Evolutionary conservation across 352 stramenopile genomes (phyloP), one percentile per base, ranked within the genome.

Genomic region (Phytophthora pini): DNA sequence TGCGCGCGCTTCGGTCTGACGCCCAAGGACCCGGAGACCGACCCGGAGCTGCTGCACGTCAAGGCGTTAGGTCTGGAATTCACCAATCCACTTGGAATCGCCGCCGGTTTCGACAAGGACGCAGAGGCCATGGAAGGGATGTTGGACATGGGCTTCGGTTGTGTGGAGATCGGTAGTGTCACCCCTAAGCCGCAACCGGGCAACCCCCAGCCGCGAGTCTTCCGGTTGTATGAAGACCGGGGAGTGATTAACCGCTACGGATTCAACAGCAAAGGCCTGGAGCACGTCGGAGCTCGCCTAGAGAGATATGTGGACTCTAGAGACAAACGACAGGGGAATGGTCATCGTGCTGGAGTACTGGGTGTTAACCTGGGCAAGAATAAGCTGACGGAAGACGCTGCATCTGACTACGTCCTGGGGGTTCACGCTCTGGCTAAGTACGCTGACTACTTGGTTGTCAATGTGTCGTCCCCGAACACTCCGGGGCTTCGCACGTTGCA

Each of bases 331-430:
- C 61, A 74, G 4, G 48, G 54, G 1, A 59, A 68, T 45, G 44
- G 76, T n/a, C 68, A 92, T 47, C 86, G 82, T 20, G 61, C 76
- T 10, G 94, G 94, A 15, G 72, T 98, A 6, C 63, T 99, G 4
- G 97, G 97, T 12, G 88, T 99, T 11, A 99, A 99, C 74, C 68
- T 99, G 41, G 97, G 97, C 55, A 99, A 99, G 80, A 99, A 99
- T 80, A 99, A 99, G 70, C 76, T 80, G 20, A 90, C 85, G 3
- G 82, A 94, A 47, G 84, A 94, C 58, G 83, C 83, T 1, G 83
- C 87, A 2, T 68, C 77, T 0, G 87, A 99, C 73, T 99, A 99
- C 75, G 83, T 94, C 32, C 72, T 76, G 31, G 95, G 96, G 15
- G 98, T 99, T 24, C 57, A 85, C 12, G 74, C 85, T 46, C 79